Evolutionary conservation across 108 stramenopile genomes (phyloP).

Genomic region (Discostella pseudostelligera): DNA sequence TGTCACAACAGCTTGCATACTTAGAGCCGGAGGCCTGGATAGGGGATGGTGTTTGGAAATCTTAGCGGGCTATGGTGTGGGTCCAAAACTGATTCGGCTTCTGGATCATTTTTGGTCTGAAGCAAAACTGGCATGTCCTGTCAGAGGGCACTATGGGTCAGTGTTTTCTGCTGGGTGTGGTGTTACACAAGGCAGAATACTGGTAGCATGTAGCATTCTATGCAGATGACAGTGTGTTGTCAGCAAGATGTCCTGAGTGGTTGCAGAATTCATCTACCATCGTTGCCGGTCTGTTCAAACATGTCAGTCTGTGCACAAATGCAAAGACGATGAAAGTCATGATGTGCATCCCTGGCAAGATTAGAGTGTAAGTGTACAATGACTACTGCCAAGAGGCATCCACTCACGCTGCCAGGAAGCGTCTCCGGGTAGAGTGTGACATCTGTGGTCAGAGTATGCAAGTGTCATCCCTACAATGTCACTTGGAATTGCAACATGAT

Average conservation of each 20-base stretch:
- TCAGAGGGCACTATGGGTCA: conserved; percentile 2
- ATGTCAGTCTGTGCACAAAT: conserved; percentile 12
- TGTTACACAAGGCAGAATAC: conserved; percentile 8
- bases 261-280: conserved; percentile 1
- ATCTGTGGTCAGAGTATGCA: background rate
- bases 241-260: background rate
- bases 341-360: conserved; percentile 10
- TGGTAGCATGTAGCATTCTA: conserved; percentile 23
- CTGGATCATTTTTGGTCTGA: conserved; percentile 5
- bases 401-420: background rate
- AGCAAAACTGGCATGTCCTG: background rate
- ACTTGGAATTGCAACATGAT: conserved; percentile 7
- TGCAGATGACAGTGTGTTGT: conserved; percentile 22
- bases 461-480: background rate
- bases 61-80: conserved; percentile 20
- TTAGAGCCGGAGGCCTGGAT: conserved; percentile 9
- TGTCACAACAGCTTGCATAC: conserved; percentile 8
- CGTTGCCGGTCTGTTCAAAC: conserved; percentile 5
- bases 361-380: background rate
- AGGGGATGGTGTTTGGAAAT: conserved; percentile 11
- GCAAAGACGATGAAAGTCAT: conserved; percentile 15
- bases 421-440: background rate
- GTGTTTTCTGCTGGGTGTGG: conserved; percentile 5
- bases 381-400: background rate
- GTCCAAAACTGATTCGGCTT: conserved; percentile 6